Evolutionary conservation across 2,329 filamentous ascomycete genomes (phyloP).

Genomic region (Plenodomus lindquistii): DNA sequence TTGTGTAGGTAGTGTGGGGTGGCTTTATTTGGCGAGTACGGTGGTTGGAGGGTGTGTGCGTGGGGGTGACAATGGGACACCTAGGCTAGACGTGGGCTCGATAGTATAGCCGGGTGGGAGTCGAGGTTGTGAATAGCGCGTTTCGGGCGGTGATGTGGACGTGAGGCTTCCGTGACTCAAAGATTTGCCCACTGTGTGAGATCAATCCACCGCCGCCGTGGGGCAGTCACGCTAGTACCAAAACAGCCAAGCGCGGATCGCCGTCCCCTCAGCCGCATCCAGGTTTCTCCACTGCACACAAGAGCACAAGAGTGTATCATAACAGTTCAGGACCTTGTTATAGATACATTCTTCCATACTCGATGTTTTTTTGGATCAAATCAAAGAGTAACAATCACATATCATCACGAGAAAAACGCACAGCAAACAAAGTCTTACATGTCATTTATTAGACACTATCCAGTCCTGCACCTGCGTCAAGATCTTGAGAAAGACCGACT

Average conservation of each 20-base stretch:
- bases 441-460: not conserved
- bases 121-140: conserved; percentile 3
- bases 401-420: not conserved
- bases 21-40: conserved; percentile 3
- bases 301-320: not conserved
- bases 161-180: conserved; percentile 22
- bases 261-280: not conserved
- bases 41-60: not conserved
- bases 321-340: not conserved
- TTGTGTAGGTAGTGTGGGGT: not conserved
- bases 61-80: not conserved
- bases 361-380: not conserved
- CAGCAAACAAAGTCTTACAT: not conserved
- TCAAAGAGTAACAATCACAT: not conserved
- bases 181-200: conserved; percentile 30
- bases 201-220: conserved; percentile 14
- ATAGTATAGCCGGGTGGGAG: conserved; percentile 2
- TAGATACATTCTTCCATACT: too few relatives aligned
- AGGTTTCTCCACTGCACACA: not conserved
- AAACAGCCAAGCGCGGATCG: not conserved
- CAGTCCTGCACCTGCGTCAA: not conserved
- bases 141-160: not conserved
- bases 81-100: not conserved
- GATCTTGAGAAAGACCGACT: not conserved
- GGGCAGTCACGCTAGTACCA: conserved; percentile 6